A percentile compares a stretch with the other conserved stretches of the same genome.
phyloP scores from a whole-genome alignment of 331 rosid species.

The Quercus tomentella region DNA sequence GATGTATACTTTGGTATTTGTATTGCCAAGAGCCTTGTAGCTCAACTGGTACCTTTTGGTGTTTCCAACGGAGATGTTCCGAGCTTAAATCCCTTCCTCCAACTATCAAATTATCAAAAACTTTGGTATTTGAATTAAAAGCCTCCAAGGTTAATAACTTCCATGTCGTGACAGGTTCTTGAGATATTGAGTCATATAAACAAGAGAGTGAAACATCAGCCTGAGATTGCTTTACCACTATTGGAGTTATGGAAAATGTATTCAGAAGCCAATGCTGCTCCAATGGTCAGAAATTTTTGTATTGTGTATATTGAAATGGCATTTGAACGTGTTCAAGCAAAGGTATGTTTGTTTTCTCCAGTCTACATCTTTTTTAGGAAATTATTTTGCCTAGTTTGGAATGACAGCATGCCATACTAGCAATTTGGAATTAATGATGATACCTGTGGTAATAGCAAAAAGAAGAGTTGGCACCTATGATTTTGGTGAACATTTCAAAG shows the following conservation, averaged over 20 bases:
- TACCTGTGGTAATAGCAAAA: conserved; percentile 51
- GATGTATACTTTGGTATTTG: no score
- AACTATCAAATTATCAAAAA: neutral
- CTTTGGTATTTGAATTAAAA: neutral
- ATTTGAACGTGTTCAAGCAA: conserved; percentile 62
- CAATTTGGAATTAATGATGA: conserved; percentile 14
- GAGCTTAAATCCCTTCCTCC: no score
- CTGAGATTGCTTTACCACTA: conserved; percentile 81
- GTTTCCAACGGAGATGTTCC: no score
- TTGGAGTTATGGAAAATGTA: conserved; percentile 74
- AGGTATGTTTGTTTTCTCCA: conserved; percentile 39
- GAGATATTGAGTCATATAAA: conserved; percentile 95
- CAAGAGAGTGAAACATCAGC: conserved; percentile 90
- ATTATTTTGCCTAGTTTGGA: neutral
- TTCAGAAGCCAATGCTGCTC: conserved; percentile 49
- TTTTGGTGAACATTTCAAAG: conserved; percentile 73
- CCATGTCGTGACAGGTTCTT: conserved; percentile 57
- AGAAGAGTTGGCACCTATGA: conserved; percentile 68
- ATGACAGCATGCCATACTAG: conserved; percentile 12
- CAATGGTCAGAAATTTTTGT: conserved; percentile 91
- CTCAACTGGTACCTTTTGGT: no score
- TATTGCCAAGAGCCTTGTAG: no score
- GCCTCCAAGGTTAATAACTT: conserved; percentile 7
- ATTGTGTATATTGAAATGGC: conserved; percentile 96
- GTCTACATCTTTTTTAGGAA: neutral